These are phyloP conservation scores for Saccharomycopsis sp. DNA, from an alignment of 805 yeast species.

Conservation along the genomic window DNA sequence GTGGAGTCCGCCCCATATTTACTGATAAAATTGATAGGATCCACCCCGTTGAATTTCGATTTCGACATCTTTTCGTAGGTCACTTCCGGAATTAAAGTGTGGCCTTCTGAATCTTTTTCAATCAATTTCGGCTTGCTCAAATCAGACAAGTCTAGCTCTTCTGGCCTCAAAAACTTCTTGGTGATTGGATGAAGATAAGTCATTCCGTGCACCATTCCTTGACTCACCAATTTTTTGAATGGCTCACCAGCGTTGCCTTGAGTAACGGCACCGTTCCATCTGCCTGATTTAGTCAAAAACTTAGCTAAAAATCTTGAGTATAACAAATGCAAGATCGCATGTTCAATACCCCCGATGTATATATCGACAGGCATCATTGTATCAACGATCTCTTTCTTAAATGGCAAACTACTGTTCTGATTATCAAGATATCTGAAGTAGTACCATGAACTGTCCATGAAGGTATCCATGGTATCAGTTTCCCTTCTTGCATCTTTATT, in stretches of 20 bases:
- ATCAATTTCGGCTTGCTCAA: slow-evolving; percentile 23
- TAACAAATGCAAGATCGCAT: slow-evolving; percentile 85
- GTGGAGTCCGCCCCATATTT: slow-evolving; percentile 90
- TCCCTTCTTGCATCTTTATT: slow-evolving; percentile 66
- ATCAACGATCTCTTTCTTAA: slow-evolving; percentile 43
- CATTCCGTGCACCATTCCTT: slow-evolving; percentile 97
- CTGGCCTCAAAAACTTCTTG: slow-evolving; percentile 72
- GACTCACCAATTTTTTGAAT: slow-evolving; percentile 71
- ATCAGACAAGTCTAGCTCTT: slow-evolving; percentile 50
- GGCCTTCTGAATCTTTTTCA: slow-evolving; percentile 34
- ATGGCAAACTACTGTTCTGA: slow-evolving; percentile 48
- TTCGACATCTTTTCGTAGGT: slow-evolving; percentile 93
- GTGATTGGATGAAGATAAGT: slow-evolving; percentile 68
- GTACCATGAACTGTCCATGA: slow-evolving; percentile 98
- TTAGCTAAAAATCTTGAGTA: slow-evolving; percentile 84
- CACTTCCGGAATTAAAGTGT: slow-evolving; percentile 46
- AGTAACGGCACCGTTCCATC: slow-evolving; percentile 54
- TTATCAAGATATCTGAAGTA: slow-evolving; percentile 79
- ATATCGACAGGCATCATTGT: slow-evolving; percentile 74
- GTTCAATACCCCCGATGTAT: slow-evolving; percentile 94
- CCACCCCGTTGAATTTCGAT: slow-evolving; percentile 91
- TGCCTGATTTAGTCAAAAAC: slow-evolving; percentile 58
- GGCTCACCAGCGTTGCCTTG: slow-evolving; percentile 59
- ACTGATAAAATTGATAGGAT: slow-evolving; percentile 69
- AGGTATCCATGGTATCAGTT: slow-evolving; percentile 98